A percentile compares a stretch with the other conserved stretches of the same genome.
Evolutionary conservation across 2,329 filamentous ascomycete species (phyloP).

Genomic region (Thermoascus crustaceus): DNA sequence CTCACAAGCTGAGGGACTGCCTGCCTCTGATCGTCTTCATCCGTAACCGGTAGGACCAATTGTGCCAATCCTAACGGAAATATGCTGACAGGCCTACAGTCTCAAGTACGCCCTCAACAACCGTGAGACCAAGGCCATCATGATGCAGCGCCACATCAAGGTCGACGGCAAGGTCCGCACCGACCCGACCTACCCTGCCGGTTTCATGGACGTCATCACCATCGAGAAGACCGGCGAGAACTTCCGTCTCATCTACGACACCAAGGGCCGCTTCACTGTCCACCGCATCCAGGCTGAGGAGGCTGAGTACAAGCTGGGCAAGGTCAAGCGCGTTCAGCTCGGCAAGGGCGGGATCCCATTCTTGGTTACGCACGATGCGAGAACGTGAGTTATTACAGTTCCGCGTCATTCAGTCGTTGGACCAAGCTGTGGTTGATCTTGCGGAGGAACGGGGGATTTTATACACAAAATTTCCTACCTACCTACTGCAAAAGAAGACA

Average conservation of each 20-base stretch:
- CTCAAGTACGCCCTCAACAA: slow-evolving; percentile 99
- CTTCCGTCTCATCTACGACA: slow-evolving; percentile 99
- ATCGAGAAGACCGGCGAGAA: slow-evolving; percentile 99
- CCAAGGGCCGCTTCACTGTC: slow-evolving; percentile 99
- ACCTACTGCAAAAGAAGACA: slow-evolving; percentile 23
- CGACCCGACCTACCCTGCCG: slow-evolving; percentile 92
- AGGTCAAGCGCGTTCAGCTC: slow-evolving; percentile 99
- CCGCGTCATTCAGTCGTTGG: slow-evolving; percentile 99
- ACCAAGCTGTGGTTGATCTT: slow-evolving; percentile 88
- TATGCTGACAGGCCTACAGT: slow-evolving; percentile 46
- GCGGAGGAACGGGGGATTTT: slow-evolving; percentile 29
- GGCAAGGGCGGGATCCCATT: slow-evolving; percentile 99
- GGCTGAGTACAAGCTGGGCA: slow-evolving; percentile 99
- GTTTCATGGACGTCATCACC: slow-evolving; percentile 99
- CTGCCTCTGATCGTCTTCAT: slow-evolving; percentile 98
- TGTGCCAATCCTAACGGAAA: slow-evolving; percentile 1
- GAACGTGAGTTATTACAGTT: slow-evolving; percentile 85
- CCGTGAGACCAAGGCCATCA: slow-evolving; percentile 93
- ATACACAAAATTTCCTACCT: slow-evolving; percentile 13
- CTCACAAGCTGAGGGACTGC: slow-evolving; percentile 99
- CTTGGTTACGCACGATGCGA: slow-evolving; percentile 99
- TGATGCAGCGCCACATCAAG: slow-evolving; percentile 99
- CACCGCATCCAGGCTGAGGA: slow-evolving; percentile 98
- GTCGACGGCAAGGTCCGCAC: slow-evolving; percentile 99
- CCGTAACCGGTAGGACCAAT: slow-evolving; percentile 52